Base-by-base conservation (phyloP, 2,329 filamentous ascomycete genomes). In the Bipolaris victoriae region DNA sequence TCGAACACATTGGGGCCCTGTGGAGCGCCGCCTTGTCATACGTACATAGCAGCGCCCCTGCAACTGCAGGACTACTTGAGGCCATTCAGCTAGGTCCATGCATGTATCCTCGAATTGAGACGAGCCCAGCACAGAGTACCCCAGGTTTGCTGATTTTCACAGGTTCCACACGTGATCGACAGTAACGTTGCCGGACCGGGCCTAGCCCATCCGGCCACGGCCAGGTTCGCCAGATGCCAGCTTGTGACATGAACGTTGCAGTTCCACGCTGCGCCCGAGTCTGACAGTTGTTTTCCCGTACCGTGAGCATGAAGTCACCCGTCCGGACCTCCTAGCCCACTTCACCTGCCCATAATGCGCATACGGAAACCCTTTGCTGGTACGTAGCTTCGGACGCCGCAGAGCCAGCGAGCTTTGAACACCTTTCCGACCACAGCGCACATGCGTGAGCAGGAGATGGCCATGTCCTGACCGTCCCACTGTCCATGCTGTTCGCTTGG, bases 81-180 rank as follows among this genome's bases (percentile, higher is more conserved):
- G n/a, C 20, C 33, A 18, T 49, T n/a, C 9, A 35, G 29, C 29
- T 18, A 33, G 26, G 35, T 35, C 35, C 35, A 49, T 49, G 46
- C 46, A 39, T 29, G 46, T 15, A 29, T 20, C 20, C 46, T 51
- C 49, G 26, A 11, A 51, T 31, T 53, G 29, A 46, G 49, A 52
- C 49, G 50, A 43, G 39, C 13, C 49, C 55, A 43, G 39, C 16
- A 36, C 10, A 35, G 41, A 54, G 18, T 54, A 54, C 52, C 52
- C 54, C 54, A 35, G 51, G 49, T 45, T 52, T 52, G 49, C 45
- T 51, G 54, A 57, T 58, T 58, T 58, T 58, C 55, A 54, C 35
- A 50, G 51, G 55, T 58, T 53, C 55, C 55, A 58, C 55, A 58
- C 55, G 55, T 58, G 55, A 58, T 58, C 55, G 55, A 36, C 55